Percentiles rank a stretch among this genome's conserved stretches.
Conservation (phyloP, 495 filamentous ascomycete genomes). For the Chaetomium fimeti region DNA sequence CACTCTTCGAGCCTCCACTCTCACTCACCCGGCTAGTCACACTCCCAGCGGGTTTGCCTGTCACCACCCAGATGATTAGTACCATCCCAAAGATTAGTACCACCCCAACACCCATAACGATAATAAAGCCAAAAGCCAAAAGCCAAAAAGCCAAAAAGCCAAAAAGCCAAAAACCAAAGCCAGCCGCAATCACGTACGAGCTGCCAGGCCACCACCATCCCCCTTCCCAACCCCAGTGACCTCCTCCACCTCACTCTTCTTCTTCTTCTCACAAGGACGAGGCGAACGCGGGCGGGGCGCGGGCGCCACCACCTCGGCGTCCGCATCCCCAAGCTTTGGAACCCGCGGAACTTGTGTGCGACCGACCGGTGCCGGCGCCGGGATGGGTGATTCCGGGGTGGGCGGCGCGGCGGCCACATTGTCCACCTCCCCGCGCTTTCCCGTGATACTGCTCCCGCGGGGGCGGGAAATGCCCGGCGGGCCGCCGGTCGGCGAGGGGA, state of each 20-base stretch:
- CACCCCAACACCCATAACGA: too few relatives aligned
- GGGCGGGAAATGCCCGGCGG: slow-evolving; percentile 1
- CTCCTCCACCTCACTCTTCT: too few relatives aligned
- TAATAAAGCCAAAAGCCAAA: too few relatives aligned
- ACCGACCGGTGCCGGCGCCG: not conserved
- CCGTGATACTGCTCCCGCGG: not conserved
- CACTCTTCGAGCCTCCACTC: too few relatives aligned
- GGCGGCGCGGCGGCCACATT: not conserved
- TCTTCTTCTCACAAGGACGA: too few relatives aligned
- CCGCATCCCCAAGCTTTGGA: not conserved
- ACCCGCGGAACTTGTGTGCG: not conserved
- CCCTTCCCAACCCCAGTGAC: too few relatives aligned
- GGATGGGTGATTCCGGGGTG: not conserved
- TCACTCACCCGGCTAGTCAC: too few relatives aligned
- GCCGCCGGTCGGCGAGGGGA: slow-evolving; percentile 6
- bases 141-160: not conserved
- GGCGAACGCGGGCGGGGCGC: not conserved
- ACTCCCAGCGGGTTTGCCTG: too few relatives aligned
- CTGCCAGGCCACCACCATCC: too few relatives aligned
- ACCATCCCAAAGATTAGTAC: too few relatives aligned
- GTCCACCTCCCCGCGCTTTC: not conserved
- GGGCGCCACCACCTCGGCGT: not conserved
- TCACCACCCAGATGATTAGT: too few relatives aligned
- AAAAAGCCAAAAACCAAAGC: not conserved
- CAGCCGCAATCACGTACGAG: not conserved